These are phyloP conservation scores for Stygiomarasmius scandens DNA, from an alignment of 1,284 basidiomycete species.

Conservation along the genomic window DNA sequence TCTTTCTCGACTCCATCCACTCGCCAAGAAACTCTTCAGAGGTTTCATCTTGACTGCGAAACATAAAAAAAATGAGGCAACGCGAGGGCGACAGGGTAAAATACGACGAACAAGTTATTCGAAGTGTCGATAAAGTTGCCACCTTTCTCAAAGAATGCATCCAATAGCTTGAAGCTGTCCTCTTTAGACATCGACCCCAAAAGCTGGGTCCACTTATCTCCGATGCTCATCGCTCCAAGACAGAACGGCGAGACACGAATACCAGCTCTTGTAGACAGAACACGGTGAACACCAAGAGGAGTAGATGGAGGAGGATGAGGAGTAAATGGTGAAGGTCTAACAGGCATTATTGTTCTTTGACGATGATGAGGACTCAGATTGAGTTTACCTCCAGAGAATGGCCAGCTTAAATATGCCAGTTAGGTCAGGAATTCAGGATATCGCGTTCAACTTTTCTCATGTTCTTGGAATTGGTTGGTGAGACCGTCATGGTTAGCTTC, in stretches of 20 bases:
- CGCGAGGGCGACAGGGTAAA: not conserved
- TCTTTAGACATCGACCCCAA: slow-evolving; percentile 30
- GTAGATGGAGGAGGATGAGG: too few species aligned
- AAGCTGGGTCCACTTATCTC: slow-evolving; percentile 36
- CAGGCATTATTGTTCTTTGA: too few species aligned
- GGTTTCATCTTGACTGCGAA: slow-evolving; percentile 35
- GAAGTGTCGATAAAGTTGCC: slow-evolving; percentile 36
- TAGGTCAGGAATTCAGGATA: too few species aligned
- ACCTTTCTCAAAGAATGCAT: slow-evolving; percentile 9
- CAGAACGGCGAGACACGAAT: slow-evolving; percentile 49
- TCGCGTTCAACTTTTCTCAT: too few species aligned
- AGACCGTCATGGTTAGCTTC: too few species aligned
- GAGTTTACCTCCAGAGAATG: too few species aligned
- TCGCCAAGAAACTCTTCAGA: slow-evolving; percentile 30
- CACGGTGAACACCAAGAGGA: slow-evolving; percentile 17
- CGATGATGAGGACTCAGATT: too few species aligned
- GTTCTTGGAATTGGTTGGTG: too few species aligned
- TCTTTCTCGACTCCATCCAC: slow-evolving; percentile 35
- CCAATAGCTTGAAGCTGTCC: slow-evolving; percentile 9
- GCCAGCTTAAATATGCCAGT: too few species aligned
- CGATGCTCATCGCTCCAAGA: slow-evolving; percentile 53
- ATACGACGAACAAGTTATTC: slow-evolving; percentile 38
- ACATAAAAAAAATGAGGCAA: not conserved
- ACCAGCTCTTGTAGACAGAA: slow-evolving; percentile 41
- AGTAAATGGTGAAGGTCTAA: too few species aligned